Conservation (phyloP, 768 basidiomycete genomes). For the Amanita polypyramis region DNA sequence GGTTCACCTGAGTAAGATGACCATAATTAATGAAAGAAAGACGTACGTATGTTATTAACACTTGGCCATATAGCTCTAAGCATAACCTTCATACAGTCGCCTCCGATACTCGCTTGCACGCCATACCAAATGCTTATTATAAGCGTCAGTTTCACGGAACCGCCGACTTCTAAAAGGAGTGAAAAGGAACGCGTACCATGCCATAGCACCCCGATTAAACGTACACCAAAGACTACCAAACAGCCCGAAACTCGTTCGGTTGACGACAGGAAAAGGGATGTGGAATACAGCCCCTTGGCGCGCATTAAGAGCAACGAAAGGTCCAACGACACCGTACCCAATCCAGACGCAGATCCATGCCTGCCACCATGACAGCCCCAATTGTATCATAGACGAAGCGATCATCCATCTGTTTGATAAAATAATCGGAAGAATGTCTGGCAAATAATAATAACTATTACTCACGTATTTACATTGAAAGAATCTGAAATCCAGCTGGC, state of each 20-base stretch:
- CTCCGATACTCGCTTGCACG: conserved; percentile 77
- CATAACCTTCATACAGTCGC: conserved; percentile 67
- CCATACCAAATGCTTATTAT: conserved; percentile 58
- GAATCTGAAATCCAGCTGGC: conserved; percentile 70
- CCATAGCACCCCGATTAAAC: conserved; percentile 66
- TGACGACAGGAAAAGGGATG: conserved; percentile 63
- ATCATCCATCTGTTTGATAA: conserved; percentile 53
- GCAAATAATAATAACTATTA: neutral
- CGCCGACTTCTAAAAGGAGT: neutral
- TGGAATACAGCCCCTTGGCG: conserved; percentile 71
- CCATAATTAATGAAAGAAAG: too few relatives aligned
- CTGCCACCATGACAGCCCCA: conserved; percentile 76
- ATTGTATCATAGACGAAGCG: conserved; percentile 61
- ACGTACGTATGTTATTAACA: too few relatives aligned
- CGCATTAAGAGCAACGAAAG: conserved; percentile 69
- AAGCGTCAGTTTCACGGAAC: neutral
- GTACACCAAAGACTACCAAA: conserved; percentile 75
- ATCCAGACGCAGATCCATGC: conserved; percentile 76
- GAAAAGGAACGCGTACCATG: conserved; percentile 36
- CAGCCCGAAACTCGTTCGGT: conserved; percentile 67
- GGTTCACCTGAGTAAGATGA: too few relatives aligned
- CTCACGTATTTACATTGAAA: conserved; percentile 70
- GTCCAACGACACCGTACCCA: conserved; percentile 46
- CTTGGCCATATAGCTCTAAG: too few relatives aligned
- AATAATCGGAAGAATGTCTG: neutral